Percentiles rank a stretch among this genome's conserved stretches.
Evolutionary conservation across 2,329 filamentous ascomycete species (phyloP).

Genomic region (Colletotrichum neosansevieriae): DNA sequence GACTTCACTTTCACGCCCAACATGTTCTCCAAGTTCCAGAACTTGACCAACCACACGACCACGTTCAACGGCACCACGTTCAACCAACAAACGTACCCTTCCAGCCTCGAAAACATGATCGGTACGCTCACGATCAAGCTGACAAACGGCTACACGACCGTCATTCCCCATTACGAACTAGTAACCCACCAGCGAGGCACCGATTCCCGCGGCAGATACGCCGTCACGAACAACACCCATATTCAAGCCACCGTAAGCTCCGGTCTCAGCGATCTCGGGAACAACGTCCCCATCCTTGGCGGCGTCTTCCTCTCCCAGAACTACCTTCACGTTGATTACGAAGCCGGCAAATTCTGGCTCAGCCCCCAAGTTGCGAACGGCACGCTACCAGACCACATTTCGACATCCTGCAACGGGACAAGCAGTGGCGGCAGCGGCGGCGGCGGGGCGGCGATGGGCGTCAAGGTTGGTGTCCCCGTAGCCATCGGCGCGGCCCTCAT

Average conservation of each 20-base stretch:
- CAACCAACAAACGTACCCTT: slow-evolving; percentile 11
- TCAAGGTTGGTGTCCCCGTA: slow-evolving; percentile 31
- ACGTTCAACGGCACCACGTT: slow-evolving; percentile 14
- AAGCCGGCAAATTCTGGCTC: slow-evolving; percentile 39
- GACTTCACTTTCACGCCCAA: slow-evolving; percentile 39
- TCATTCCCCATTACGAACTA: slow-evolving; percentile 42
- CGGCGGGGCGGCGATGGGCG: neutral
- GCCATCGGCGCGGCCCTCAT: slow-evolving; percentile 23
- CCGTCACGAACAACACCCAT: slow-evolving; percentile 32
- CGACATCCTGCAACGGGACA: slow-evolving; percentile 32
- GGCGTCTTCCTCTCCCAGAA: slow-evolving; percentile 41
- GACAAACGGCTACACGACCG: slow-evolving; percentile 39
- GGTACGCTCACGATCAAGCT: slow-evolving; percentile 39
- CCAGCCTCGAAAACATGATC: slow-evolving; percentile 29
- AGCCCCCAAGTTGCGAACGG: slow-evolving; percentile 38
- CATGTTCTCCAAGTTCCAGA: slow-evolving; percentile 35
- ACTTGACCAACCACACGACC: slow-evolving; percentile 20
- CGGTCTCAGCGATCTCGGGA: slow-evolving; percentile 36
- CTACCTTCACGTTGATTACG: slow-evolving; percentile 39
- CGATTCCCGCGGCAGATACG: slow-evolving; percentile 36
- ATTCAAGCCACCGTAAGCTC: slow-evolving; percentile 34
- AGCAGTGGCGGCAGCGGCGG: neutral
- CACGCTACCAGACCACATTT: slow-evolving; percentile 27
- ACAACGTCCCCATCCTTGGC: slow-evolving; percentile 38
- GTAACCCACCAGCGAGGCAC: slow-evolving; percentile 38